Evolutionary conservation across 192 early-diverging fungal species (phyloP), one percentile per base, ranked within the genome.

Genomic region (Allomyces javanicus): DNA sequence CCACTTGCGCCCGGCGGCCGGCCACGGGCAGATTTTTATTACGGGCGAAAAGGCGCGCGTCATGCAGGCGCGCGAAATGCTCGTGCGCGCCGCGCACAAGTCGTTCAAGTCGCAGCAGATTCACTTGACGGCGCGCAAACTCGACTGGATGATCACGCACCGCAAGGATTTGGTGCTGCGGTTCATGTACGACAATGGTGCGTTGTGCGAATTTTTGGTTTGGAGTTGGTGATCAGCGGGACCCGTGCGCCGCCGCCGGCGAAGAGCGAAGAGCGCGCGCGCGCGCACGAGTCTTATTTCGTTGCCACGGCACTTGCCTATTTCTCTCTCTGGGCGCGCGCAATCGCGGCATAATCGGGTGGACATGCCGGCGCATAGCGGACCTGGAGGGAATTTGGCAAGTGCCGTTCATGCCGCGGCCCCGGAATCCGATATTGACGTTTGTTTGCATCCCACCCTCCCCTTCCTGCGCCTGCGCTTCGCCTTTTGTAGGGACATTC

Each of bases 141-240:
- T 89, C 68, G 89, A 92, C 68, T 92, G 88, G 88, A 76, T 92
- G 70, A 71, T 86, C 25, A 74, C 81, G 17, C 78, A 82, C 66
- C 71, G 83, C 40, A 81, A 79, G 43, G 81, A 85, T 63, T 73
- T 83, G 45, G 67, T 92, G 10, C 70, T 73, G 21, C 75, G 80
- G 67, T 86, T 92, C 66, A 87, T 89, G 86, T 70, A 73, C 43
- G 87, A 92, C 68, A 92, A 92, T 77, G 88, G 80, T 67, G 76
- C 75, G 24, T 67, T 33, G 5, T 67, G 14, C 2, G 27, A 63
- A 23, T 70, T 63, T 61, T 66, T 63, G n/a, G n/a, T 7, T n/a
- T 24, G 44, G 23, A 23, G 26, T 25, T 40, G 0, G 4, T 40
- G 33, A 40, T 40, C 33, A 40, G 33, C 33, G 33, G 33, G 33